phyloP scores from a whole-genome alignment of 108 stramenopile genomes.

The Stephanodiscus triporus region DNA sequence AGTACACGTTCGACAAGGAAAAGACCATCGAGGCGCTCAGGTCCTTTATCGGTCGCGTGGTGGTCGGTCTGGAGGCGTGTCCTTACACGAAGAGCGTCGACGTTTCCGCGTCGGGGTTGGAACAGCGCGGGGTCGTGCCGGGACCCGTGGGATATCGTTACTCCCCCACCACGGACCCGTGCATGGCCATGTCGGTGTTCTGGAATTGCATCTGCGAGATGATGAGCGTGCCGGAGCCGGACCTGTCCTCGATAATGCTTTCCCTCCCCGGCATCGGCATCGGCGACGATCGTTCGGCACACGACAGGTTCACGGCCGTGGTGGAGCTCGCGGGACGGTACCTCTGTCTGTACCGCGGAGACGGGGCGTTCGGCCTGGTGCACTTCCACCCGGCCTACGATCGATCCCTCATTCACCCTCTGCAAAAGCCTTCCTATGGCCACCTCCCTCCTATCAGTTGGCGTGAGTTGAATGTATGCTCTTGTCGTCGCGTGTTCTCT shows the following conservation, averaged over 20 bases:
- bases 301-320: constrained; percentile 67
- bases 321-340: constrained; percentile 65
- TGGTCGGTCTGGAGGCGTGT: constrained; percentile 54
- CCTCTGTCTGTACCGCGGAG: constrained; percentile 61
- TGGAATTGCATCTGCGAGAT: constrained; percentile 84
- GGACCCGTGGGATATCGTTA: constrained; percentile 62
- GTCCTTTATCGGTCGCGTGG: constrained; percentile 64
- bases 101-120: constrained; percentile 50
- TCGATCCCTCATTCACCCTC: constrained; percentile 50
- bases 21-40: constrained; percentile 61
- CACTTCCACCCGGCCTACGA: constrained; percentile 77
- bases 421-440: constrained; percentile 57
- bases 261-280: constrained; percentile 56
- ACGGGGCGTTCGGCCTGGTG: constrained; percentile 62
- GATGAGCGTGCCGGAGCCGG: constrained; percentile 47
- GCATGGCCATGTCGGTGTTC: constrained; percentile 63
- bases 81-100: constrained; percentile 53
- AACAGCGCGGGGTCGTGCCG: constrained; percentile 45
- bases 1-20: constrained; percentile 41
- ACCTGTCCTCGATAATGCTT: constrained; percentile 54
- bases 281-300: constrained; percentile 30
- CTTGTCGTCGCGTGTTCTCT: not conserved
- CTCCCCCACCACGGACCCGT: constrained; percentile 50
- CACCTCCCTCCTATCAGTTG: constrained; percentile 72
- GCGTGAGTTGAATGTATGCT: constrained; percentile 23